These are phyloP conservation scores for Fraxinus greggii DNA, from an alignment of 305 asterid genomes.

Conservation along the genomic window DNA sequence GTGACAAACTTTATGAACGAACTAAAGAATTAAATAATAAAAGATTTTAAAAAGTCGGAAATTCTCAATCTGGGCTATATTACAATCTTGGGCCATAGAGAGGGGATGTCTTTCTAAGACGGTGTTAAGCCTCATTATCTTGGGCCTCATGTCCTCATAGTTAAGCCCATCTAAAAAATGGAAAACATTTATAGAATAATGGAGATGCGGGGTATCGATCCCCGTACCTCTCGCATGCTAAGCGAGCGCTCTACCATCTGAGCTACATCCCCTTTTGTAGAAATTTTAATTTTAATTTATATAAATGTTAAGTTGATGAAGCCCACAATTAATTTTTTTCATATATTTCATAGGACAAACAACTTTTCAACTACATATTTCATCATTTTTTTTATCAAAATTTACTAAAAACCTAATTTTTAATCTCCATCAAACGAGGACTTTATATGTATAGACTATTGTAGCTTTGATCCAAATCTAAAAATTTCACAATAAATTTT, in stretches of 20 bases:
- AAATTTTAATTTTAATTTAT: too few relatives aligned
- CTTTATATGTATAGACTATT: not conserved
- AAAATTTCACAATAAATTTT: too few relatives aligned
- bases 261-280: conserved; percentile 29
- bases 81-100: not conserved
- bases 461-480: not conserved
- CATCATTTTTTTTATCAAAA: too few relatives aligned
- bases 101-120: not conserved
- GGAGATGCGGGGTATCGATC: conserved; percentile 61
- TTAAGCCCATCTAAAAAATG: not conserved
- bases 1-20: not conserved
- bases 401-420: too few relatives aligned
- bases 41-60: not conserved
- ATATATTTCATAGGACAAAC: too few relatives aligned
- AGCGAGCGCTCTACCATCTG: conserved; percentile 27
- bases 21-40: not conserved
- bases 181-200: not conserved
- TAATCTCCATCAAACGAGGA: not conserved
- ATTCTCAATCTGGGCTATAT: not conserved
- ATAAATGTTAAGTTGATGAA: too few relatives aligned
- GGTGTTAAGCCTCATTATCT: not conserved
- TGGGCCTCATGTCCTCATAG: not conserved
- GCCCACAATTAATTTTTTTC: too few relatives aligned
- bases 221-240: conserved; percentile 56
- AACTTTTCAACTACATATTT: too few relatives aligned